Percentiles rank a stretch among this genome's conserved stretches.
phyloP scores from a whole-genome alignment of 2,329 filamentous ascomycete species.

The Alternaria brassicae region DNA sequence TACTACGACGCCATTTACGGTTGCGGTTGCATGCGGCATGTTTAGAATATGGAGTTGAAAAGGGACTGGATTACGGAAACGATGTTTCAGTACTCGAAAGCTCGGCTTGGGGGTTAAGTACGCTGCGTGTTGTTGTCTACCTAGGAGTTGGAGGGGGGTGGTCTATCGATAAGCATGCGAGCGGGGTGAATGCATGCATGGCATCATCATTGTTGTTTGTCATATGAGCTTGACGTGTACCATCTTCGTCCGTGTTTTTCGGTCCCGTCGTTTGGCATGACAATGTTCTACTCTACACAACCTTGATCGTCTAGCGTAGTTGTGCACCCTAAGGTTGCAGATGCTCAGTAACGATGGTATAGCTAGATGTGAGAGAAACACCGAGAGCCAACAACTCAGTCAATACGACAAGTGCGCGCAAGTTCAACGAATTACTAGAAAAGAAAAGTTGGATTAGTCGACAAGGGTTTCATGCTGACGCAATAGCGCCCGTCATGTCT shows the following conservation, averaged over 20 bases:
- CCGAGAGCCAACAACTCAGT: not conserved
- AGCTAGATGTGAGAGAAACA: not conserved
- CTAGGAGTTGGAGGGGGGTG: not conserved
- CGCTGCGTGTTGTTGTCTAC: not conserved
- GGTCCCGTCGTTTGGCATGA: not conserved
- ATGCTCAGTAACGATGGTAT: not conserved
- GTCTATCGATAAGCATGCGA: slow-evolving; percentile 22
- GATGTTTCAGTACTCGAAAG: not conserved
- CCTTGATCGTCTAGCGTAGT: not conserved
- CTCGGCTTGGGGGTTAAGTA: not conserved
- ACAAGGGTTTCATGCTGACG: not conserved
- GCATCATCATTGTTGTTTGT: slow-evolving; percentile 12
- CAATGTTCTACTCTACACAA: not conserved
- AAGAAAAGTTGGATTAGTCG: not conserved
- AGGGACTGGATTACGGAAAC: not conserved
- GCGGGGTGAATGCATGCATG: slow-evolving; percentile 12
- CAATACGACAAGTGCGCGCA: not conserved
- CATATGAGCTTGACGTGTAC: not conserved
- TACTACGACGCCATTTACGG: slow-evolving; percentile 58
- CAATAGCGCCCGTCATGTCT: not conserved
- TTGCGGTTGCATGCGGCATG: slow-evolving; percentile 55
- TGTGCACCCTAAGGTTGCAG: no score
- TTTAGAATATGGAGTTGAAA: not conserved
- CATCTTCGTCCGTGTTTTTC: not conserved
- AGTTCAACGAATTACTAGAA: not conserved